These are phyloP conservation scores for Flaveria brownii DNA, from an alignment of 129 eudicot species.

Conservation along the genomic window DNA sequence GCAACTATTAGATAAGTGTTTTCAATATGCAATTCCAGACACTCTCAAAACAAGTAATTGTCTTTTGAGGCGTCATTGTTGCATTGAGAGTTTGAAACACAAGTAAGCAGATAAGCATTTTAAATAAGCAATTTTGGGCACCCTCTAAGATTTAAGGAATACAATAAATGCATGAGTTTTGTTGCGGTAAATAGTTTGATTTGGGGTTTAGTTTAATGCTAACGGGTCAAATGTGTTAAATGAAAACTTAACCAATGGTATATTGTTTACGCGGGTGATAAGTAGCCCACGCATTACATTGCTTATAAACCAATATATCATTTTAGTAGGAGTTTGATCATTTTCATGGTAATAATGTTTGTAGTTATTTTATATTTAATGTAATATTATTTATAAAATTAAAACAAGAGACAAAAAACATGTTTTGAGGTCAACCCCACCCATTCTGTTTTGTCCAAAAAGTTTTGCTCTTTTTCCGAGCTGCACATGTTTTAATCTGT, in stretches of 20 bases:
- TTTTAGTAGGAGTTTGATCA: neutral
- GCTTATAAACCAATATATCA: neutral
- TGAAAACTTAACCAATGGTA: neutral
- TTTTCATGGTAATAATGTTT: neutral
- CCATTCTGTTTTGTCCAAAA: too few relatives aligned
- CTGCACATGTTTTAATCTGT: too few relatives aligned
- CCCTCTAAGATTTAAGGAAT: neutral
- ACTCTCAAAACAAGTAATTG: too few relatives aligned
- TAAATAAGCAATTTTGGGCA: neutral
- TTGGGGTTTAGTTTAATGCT: neutral
- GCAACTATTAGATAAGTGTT: too few relatives aligned
- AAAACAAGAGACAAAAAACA: neutral
- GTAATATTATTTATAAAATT: neutral
- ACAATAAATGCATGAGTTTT: neutral
- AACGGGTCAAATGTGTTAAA: neutral
- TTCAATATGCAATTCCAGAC: too few relatives aligned
- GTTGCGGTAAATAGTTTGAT: neutral
- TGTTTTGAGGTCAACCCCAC: neutral
- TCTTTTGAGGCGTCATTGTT: too few relatives aligned
- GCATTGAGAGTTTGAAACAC: too few relatives aligned
- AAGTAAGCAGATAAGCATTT: neutral
- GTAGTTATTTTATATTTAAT: neutral
- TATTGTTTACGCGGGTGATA: neutral
- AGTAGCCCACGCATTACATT: neutral
- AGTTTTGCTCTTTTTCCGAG: too few relatives aligned